Evolutionary conservation across 768 basidiomycete species (phyloP).

Genomic region (Erythrobasidium yunnanense): DNA sequence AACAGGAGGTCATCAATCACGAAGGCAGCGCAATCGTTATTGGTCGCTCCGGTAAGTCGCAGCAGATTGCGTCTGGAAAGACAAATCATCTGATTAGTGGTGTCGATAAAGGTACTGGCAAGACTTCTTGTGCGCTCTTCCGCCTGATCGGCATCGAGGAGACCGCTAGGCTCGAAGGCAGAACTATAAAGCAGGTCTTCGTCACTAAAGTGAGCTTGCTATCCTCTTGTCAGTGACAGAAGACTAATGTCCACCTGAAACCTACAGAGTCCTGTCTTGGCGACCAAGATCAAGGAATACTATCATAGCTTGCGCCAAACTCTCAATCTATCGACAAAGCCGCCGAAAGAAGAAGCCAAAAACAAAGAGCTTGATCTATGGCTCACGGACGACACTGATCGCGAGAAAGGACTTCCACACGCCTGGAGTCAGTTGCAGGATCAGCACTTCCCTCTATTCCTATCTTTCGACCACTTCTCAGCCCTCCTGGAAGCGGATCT

Average conservation of each 20-base stretch:
- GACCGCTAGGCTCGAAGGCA: not conserved
- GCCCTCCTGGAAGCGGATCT: conserved; percentile 25
- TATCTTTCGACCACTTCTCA: conserved; percentile 16
- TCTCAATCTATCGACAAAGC: not conserved
- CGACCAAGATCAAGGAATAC: conserved; percentile 24
- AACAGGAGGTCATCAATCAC: conserved; percentile 28
- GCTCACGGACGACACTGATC: not conserved
- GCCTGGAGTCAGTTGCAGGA: conserved; percentile 20
- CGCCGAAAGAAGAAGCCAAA: not conserved
- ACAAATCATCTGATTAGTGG: no score
- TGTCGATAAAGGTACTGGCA: not conserved
- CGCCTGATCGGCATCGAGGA: conserved; percentile 25
- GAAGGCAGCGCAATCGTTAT: conserved; percentile 10
- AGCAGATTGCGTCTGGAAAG: no score
- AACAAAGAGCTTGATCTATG: not conserved
- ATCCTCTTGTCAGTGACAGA: not conserved
- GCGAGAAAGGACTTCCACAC: not conserved
- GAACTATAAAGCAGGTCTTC: not conserved
- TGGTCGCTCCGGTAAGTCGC: conserved; percentile 1
- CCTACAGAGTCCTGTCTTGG: conserved; percentile 9
- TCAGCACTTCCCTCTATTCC: conserved; percentile 12
- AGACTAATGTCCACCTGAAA: not conserved
- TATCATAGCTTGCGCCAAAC: conserved; percentile 9
- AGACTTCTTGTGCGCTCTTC: conserved; percentile 27
- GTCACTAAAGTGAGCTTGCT: conserved; percentile 12